Evolutionary conservation across 345 rosid genomes (phyloP).

Genomic region (Physaria fendleri): DNA sequence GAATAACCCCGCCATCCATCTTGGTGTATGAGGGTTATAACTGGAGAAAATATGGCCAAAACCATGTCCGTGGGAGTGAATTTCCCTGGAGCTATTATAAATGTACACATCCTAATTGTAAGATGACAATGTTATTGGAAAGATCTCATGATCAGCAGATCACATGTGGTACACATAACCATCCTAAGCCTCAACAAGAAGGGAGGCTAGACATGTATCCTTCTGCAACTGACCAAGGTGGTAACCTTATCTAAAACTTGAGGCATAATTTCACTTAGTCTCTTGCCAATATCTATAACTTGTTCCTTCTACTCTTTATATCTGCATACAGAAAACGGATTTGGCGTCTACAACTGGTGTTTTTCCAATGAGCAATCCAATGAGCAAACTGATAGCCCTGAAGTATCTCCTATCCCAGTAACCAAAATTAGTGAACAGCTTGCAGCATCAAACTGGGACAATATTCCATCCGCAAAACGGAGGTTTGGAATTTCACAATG

Average conservation of each 20-base stretch:
- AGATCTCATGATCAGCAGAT: slow-evolving; percentile 82
- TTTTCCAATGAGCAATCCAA: too few relatives aligned
- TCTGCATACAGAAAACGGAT: slow-evolving; percentile 51
- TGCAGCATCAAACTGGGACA: slow-evolving; percentile 34
- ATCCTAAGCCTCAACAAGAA: slow-evolving; percentile 94
- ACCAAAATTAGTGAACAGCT: slow-evolving; percentile 52
- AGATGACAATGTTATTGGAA: slow-evolving; percentile 90
- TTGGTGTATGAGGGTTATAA: slow-evolving; percentile 86
- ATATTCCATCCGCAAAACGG: slow-evolving; percentile 67
- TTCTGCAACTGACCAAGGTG: slow-evolving; percentile 47
- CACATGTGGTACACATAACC: slow-evolving; percentile 88
- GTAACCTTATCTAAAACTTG: slow-evolving; percentile 31
- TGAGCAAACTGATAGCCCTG: slow-evolving; percentile 50
- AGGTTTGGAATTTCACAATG: slow-evolving; percentile 40
- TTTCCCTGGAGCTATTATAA: slow-evolving; percentile 97
- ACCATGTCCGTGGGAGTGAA: slow-evolving; percentile 93
- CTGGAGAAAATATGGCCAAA: slow-evolving; percentile 98
- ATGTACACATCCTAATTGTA: slow-evolving; percentile 95
- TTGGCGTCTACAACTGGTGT: slow-evolving; percentile 38
- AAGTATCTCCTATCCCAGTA: slow-evolving; percentile 48
- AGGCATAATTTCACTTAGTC: background rate
- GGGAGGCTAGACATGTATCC: slow-evolving; percentile 53
- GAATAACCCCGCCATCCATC: slow-evolving; percentile 40
- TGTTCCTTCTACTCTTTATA: background rate
- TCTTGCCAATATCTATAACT: too few relatives aligned